Conservation (phyloP, 2,329 filamentous ascomycete genomes). For the Colletotrichum sp. region DNA sequence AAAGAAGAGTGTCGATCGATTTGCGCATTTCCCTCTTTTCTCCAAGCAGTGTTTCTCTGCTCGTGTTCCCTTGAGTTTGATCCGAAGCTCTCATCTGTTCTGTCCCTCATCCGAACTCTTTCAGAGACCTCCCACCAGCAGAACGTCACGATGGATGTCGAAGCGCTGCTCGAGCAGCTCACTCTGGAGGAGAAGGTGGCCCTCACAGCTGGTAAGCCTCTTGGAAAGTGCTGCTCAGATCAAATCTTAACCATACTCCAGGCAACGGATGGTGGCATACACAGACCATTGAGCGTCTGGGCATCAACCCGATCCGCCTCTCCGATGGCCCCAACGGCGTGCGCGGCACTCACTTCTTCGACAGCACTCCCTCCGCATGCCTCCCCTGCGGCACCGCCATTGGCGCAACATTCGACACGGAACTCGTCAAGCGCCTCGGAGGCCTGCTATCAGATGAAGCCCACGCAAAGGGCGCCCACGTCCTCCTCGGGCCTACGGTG, state of each 20-base stretch:
- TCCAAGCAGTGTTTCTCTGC: background rate
- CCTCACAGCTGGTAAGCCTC: slow-evolving; percentile 16
- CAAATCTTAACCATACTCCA: background rate
- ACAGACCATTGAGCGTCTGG: slow-evolving; percentile 14
- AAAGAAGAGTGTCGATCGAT: background rate
- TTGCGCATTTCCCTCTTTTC: background rate
- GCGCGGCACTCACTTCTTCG: slow-evolving; percentile 71
- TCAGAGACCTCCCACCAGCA: background rate
- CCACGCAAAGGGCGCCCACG: slow-evolving; percentile 61
- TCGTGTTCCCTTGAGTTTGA: background rate
- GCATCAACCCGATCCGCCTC: slow-evolving; percentile 15
- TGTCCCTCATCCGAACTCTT: background rate
- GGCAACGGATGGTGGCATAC: slow-evolving; percentile 25
- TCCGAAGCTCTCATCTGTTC: background rate
- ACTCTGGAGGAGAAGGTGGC: slow-evolving; percentile 21
- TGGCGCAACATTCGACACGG: slow-evolving; percentile 61
- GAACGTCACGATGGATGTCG: slow-evolving; percentile 8
- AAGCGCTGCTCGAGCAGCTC: slow-evolving; percentile 17
- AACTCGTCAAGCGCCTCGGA: slow-evolving; percentile 56
- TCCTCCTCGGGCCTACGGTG: slow-evolving; percentile 65
- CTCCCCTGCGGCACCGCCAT: slow-evolving; percentile 64
- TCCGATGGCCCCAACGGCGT: slow-evolving; percentile 40
- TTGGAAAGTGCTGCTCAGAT: rapidly evolving
- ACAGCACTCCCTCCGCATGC: slow-evolving; percentile 62
- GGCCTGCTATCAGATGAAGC: slow-evolving; percentile 57